Evolutionary conservation across 768 basidiomycete species (phyloP).

Genomic region (Suillus subluteus): DNA sequence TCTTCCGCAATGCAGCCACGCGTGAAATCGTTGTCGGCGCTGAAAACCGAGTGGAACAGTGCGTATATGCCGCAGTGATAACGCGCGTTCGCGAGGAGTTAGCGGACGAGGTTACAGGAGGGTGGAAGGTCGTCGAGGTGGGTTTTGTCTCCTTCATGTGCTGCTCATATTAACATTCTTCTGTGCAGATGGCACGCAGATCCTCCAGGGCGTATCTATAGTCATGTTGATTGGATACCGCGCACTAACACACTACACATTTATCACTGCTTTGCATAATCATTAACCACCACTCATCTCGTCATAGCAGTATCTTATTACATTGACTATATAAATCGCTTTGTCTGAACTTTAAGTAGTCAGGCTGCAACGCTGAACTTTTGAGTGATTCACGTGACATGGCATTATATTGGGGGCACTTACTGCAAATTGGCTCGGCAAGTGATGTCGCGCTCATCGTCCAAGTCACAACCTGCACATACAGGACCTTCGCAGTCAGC

Average conservation of each 20-base stretch:
- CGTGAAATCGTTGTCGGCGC: conserved; percentile 86
- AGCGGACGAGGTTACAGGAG: conserved; percentile 91
- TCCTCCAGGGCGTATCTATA: conserved; percentile 55
- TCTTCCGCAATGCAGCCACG: conserved; percentile 90
- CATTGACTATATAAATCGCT: conserved; percentile 28
- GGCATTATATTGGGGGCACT: background rate
- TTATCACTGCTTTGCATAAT: conserved; percentile 11
- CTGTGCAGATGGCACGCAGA: conserved; percentile 50
- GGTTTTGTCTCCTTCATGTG: conserved; percentile 24
- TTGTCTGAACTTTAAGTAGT: background rate
- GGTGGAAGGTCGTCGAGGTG: conserved; percentile 98
- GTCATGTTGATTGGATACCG: conserved; percentile 11
- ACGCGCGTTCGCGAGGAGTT: conserved; percentile 89
- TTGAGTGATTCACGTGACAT: conserved; percentile 5
- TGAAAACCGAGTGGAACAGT: conserved; percentile 91
- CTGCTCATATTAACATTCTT: background rate
- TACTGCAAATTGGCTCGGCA: background rate
- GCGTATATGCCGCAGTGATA: conserved; percentile 88
- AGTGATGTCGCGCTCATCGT: conserved; percentile 32
- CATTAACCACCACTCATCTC: conserved; percentile 35
- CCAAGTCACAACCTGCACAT: conserved; percentile 22
- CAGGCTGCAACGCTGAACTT: background rate
- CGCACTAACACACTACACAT: conserved; percentile 21
- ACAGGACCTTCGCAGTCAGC: conserved; percentile 18
- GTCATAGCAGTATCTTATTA: conserved; percentile 33